A percentile compares a stretch with the other conserved stretches of the same genome.
phyloP scores from a whole-genome alignment of 805 yeast genomes.

The Pichia occidentalis region DNA sequence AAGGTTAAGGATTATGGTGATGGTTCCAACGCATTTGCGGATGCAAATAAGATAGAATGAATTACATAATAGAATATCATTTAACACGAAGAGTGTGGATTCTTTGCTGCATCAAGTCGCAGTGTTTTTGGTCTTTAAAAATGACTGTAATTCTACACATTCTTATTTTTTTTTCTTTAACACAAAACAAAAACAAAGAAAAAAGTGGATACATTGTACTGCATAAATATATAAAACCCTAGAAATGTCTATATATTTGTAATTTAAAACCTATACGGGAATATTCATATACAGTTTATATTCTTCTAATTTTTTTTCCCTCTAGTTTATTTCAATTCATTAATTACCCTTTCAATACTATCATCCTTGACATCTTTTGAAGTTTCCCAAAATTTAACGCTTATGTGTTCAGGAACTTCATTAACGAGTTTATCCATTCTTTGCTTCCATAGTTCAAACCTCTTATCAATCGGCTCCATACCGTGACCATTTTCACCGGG shows the following conservation, averaged over 20 bases:
- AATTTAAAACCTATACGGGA: no score
- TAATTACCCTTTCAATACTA: constrained; percentile 18
- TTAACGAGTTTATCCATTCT: constrained; percentile 40
- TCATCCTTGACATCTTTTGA: constrained; percentile 35
- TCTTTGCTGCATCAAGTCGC: constrained; percentile 12
- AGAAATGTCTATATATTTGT: no score
- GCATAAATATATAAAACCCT: no score
- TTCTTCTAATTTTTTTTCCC: no score
- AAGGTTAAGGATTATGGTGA: constrained; percentile 70
- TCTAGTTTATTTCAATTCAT: constrained; percentile 5
- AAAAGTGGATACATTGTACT: no score
- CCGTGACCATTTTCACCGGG: neutral
- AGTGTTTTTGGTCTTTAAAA: constrained; percentile 2
- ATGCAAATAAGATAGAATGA: constrained; percentile 20
- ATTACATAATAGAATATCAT: neutral
- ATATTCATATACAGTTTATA: no score
- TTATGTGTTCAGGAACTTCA: constrained; percentile 34
- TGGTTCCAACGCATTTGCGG: constrained; percentile 39
- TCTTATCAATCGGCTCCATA: constrained; percentile 36
- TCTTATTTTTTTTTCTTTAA: neutral
- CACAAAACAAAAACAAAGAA: neutral
- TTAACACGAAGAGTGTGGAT: constrained; percentile 17
- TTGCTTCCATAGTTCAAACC: constrained; percentile 49
- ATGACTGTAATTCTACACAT: neutral
- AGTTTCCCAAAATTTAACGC: constrained; percentile 38